A percentile compares a stretch with the other conserved stretches of the same genome.
Evolutionary conservation across 2,329 filamentous ascomycete species (phyloP).

Genomic region (Fusarium nodosum): DNA sequence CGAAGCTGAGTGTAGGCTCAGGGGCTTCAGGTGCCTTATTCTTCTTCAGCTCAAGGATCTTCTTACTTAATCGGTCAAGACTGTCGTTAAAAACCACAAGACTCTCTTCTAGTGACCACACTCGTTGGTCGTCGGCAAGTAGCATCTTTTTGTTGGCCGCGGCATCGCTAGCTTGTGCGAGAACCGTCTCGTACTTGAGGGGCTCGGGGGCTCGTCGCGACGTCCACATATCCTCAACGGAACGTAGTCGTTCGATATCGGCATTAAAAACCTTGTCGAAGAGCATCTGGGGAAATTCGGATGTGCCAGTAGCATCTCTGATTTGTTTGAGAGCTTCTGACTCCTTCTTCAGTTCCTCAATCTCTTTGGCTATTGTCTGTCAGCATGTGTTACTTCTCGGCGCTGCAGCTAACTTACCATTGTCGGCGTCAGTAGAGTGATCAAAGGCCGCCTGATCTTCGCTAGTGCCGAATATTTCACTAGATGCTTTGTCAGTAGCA

Average conservation of each 20-base stretch:
- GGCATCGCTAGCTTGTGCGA: conserved; percentile 63
- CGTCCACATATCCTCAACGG: conserved; percentile 98
- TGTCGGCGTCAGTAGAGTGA: conserved; percentile 83
- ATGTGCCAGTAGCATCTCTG: conserved; percentile 81
- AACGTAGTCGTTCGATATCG: conserved; percentile 84
- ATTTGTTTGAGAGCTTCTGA: conserved; percentile 87
- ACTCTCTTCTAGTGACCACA: conserved; percentile 88
- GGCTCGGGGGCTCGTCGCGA: conserved; percentile 79
- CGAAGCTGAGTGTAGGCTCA: conserved; percentile 82
- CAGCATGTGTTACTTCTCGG: conserved; percentile 6
- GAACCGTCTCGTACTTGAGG: conserved; percentile 75
- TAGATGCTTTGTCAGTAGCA: conserved; percentile 30
- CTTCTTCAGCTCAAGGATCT: conserved; percentile 75
- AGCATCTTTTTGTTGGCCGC: conserved; percentile 68
- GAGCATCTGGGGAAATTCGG: conserved; percentile 81
- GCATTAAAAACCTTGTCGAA: conserved; percentile 94
- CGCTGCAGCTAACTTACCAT: conserved; percentile 64
- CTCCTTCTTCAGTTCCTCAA: conserved; percentile 87
- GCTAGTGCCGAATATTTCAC: conserved; percentile 90
- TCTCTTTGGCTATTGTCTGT: conserved; percentile 72
- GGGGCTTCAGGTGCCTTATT: conserved; percentile 62
- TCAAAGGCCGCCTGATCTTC: conserved; percentile 89
- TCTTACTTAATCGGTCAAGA: conserved; percentile 79
- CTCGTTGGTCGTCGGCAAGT: conserved; percentile 76
- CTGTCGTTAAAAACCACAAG: conserved; percentile 89